Base-by-base conservation (phyloP, 805 yeast genomes). In the Starmerella bombicola region DNA sequence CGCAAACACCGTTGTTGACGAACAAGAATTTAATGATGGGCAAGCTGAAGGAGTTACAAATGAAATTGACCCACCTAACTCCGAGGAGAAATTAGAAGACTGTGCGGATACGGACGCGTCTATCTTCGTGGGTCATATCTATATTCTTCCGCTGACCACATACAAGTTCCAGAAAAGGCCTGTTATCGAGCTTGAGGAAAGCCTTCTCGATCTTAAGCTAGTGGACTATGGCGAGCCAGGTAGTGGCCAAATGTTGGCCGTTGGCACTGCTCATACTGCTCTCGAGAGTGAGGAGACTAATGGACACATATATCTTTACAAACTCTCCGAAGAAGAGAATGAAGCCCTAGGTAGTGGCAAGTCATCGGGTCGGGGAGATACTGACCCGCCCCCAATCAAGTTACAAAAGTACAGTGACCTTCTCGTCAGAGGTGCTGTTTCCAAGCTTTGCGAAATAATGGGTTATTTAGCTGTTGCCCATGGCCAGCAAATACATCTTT, bases 401-500 rank as follows among this genome's bases (percentile, higher is more conserved):
- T 8, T 49, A 10, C 3, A 20, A 12, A 15, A 16, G 20, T 26
- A 31, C 23, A 46, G 34, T 12, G 24, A 71, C 36, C 96, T 86
- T 57, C 74, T 71, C 22, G 73, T 83, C 1, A 74, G 80, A 51
- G 96, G 96, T 15, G 84, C 94, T 1, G 88, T 80, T 0, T 74
- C 91, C 1, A 67, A 81, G 2, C 67, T 84, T 1, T 73, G 80
- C 54, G 91, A 78, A 38, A 69, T 86, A 9, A 75, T 86, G 60
- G 96, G 96, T 3, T 66, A 93, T 46, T 74, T 88, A 43, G 67
- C 85, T 31, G 76, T 78, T 3, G 74, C 85, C 3, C 97, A 88
- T 59, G 95, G 95, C 4, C 94, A 82, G 59, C 80, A 80, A 51
- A 59, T 73, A 3, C 61, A 88, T 50, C 77, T 86, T 2, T 69